Base-by-base conservation (phyloP, 805 yeast species). In the Zygosaccharomyces kombuchaensis region DNA sequence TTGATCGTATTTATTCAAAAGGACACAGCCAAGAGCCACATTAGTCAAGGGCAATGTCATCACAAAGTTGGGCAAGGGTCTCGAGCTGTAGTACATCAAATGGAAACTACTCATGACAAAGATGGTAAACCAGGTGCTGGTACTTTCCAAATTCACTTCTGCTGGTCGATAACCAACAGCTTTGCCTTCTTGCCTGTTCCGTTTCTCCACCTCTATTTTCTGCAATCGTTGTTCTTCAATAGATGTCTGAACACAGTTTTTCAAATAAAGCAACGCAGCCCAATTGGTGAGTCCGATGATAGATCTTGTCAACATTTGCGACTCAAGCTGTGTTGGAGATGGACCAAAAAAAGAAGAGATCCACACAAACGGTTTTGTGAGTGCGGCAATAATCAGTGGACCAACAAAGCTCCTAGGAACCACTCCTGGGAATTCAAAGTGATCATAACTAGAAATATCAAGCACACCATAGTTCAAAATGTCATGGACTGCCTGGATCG, bases 401-500 rank as follows among this genome's bases (percentile, higher is more conserved):
- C 96, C 95, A 9, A 87, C 58, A 57, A 89, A 90, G 0, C 96
- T 78, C 44, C 97, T 73, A 23, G 95, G 96, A 6, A 91, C 96
- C 1, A 73, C 90, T 2, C 97, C 97, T 0, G 96, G 95, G 61
- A 87, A 91, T 43, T 71, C 64, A 6, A 72, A 51, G 62, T 91
- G 98, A 59, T 91, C 97, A 60, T 75, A 91, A 40, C 68, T 50
- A 1, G 66, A 49, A 1, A 75, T 12, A 48, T 66, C 66, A 19
- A 47, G 52, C 2, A 61, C 27, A 6, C 96, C 96, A 59, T 79
- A 74, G 51, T 76, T 74, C 40, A 87, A 52, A 35, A 89, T 71
- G 57, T 91, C 97, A 59, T 90, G 89, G 34, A 87, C 72, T 0
- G 97, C 97, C 58, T 91, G 97, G 36, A 87, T 70, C 55, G 83